Percentiles rank a stretch among this genome's conserved stretches.
Evolutionary conservation across 2,329 filamentous ascomycete genomes (phyloP).

Genomic region (Ascochyta rabiei): DNA sequence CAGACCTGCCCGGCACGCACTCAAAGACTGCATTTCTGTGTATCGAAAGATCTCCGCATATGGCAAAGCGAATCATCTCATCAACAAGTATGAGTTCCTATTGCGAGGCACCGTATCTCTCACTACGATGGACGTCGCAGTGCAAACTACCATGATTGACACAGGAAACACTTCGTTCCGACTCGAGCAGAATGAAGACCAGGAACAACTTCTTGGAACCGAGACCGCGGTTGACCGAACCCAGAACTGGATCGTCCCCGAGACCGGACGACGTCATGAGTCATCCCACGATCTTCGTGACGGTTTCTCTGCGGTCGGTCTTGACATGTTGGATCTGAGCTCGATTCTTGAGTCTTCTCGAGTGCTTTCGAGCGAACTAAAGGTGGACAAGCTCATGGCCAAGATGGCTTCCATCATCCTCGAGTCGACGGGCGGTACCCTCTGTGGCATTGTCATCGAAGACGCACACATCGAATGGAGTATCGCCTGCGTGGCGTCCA

Average conservation of each 20-base stretch:
- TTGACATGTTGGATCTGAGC: slow-evolving; percentile 83
- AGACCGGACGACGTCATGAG: slow-evolving; percentile 49
- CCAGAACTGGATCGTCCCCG: slow-evolving; percentile 55
- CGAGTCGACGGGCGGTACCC: slow-evolving; percentile 75
- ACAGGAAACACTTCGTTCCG: slow-evolving; percentile 50
- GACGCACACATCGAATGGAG: slow-evolving; percentile 71
- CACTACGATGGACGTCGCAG: slow-evolving; percentile 65
- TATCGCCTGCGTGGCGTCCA: slow-evolving; percentile 74
- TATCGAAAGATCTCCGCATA: slow-evolving; percentile 72
- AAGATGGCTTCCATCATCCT: slow-evolving; percentile 84
- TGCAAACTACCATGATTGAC: slow-evolving; percentile 71
- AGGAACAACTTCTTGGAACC: slow-evolving; percentile 45
- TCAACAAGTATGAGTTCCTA: slow-evolving; percentile 70
- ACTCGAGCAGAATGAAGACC: slow-evolving; percentile 53
- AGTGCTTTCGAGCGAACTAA: slow-evolving; percentile 77
- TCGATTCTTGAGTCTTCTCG: slow-evolving; percentile 80
- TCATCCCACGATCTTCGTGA: slow-evolving; percentile 61
- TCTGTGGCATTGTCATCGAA: slow-evolving; percentile 76
- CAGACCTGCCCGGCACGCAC: slow-evolving; percentile 70
- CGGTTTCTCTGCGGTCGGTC: slow-evolving; percentile 67
- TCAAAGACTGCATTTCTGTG: slow-evolving; percentile 70
- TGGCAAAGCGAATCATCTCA: slow-evolving; percentile 71
- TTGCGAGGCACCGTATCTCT: slow-evolving; percentile 68
- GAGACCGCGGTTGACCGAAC: slow-evolving; percentile 54
- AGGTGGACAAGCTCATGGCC: slow-evolving; percentile 75